Evolutionary conservation across 2,329 filamentous ascomycete species (phyloP), one percentile per base, ranked within the genome.

Genomic region (Apiospora sp.): DNA sequence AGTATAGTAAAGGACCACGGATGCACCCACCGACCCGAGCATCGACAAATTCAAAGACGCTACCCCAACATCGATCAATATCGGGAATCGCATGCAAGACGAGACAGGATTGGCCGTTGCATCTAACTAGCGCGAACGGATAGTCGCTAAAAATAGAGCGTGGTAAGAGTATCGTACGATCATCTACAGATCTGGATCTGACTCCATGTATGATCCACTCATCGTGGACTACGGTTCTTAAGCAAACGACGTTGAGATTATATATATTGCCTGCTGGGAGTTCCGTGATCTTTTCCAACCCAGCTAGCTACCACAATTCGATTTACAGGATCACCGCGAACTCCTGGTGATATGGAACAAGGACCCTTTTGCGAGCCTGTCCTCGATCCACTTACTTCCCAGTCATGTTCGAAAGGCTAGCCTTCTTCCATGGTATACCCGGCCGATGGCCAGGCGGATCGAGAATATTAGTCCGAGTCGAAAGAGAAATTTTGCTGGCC

Each of bases 401-500:
- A 41, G 37, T 7, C 7, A 10, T 41, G 37, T 10, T 41, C 6
- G 1, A 41, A 41, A 10, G 37, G 37, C 6, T 41, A 41, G 1
- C 37, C 1, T 41, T 41, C 37, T n/a, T n/a, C n/a, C n/a, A n/a
- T n/a, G n/a, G n/a, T n/a, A n/a, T n/a, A n/a, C n/a, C n/a, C n/a
- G n/a, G n/a, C n/a, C n/a, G n/a, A n/a, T n/a, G n/a, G n/a, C n/a
- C n/a, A n/a, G n/a, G n/a, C n/a, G n/a, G n/a, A n/a, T n/a, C n/a
- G n/a, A n/a, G n/a, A n/a, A n/a, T n/a, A n/a, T n/a, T n/a, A n/a
- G n/a, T n/a, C 89, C 67, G 88, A 83, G 46, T 92, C 89, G 74
- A 92, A 88, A 8, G 90, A 90, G 81, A 96, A 96, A 54, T 94
- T 83, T 75, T 95, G 92, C 76, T 89, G 89, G 69, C 91, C 93